Conservation (phyloP, 495 filamentous ascomycete species). For the Rusavskia elegans region DNA sequence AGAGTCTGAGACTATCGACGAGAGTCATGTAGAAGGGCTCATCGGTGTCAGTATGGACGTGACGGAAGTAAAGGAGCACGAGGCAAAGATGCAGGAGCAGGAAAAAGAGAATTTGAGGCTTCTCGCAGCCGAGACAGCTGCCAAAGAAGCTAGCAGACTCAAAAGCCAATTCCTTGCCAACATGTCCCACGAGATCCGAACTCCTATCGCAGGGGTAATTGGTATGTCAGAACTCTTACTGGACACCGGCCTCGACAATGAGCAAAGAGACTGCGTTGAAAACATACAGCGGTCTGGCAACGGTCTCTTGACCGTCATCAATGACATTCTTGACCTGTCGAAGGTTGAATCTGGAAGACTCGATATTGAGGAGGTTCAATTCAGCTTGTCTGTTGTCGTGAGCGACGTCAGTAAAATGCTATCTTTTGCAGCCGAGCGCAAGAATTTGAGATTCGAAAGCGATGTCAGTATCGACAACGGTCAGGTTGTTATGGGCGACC, state of each 20-base stretch:
- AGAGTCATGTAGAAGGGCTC: slow-evolving; percentile 40
- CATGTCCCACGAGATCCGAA: slow-evolving; percentile 86
- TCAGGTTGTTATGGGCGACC: slow-evolving; percentile 45
- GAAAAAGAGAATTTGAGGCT: slow-evolving; percentile 45
- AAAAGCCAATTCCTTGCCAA: slow-evolving; percentile 58
- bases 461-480: slow-evolving; percentile 30
- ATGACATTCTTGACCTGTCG: slow-evolving; percentile 78
- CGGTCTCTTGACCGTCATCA: slow-evolving; percentile 71
- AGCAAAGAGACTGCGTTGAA: slow-evolving; percentile 59
- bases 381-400: slow-evolving; percentile 58
- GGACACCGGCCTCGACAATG: slow-evolving; percentile 45
- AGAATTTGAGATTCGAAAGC: slow-evolving; percentile 38
- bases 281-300: slow-evolving; percentile 72
- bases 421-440: slow-evolving; percentile 37
- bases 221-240: slow-evolving; percentile 56
- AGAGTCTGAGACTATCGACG: not conserved
- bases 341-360: slow-evolving; percentile 68
- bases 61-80: slow-evolving; percentile 44
- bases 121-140: slow-evolving; percentile 46
- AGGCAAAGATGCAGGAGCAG: slow-evolving; percentile 37
- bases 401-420: slow-evolving; percentile 40
- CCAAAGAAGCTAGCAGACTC: slow-evolving; percentile 52
- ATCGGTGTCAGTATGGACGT: slow-evolving; percentile 56
- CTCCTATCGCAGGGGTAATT: slow-evolving; percentile 62
- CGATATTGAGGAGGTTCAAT: slow-evolving; percentile 65